Evolutionary conservation across 352 stramenopile species (phyloP).

Genomic region (Pythium biforme): DNA sequence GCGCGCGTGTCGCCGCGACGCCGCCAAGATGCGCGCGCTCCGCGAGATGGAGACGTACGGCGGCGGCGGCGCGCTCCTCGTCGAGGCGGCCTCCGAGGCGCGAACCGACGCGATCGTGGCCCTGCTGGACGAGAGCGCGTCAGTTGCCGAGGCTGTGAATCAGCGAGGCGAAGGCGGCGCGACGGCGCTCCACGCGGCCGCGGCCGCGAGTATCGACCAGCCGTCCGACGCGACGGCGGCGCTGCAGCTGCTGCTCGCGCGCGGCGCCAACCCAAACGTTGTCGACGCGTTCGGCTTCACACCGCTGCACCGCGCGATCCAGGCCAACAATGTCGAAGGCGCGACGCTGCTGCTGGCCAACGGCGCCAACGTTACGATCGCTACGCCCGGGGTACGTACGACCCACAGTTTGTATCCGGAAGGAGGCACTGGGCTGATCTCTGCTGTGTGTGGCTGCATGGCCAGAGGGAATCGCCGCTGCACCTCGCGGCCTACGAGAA

Average conservation of each 20-base stretch:
- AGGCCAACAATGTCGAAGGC: conserved; percentile 30
- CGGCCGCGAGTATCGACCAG: conserved; percentile 1
- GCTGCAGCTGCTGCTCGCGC: conserved; percentile 30
- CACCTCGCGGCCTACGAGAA: conserved; percentile 39
- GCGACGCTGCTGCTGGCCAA: conserved; percentile 32
- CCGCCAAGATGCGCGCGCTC: conserved; percentile 28
- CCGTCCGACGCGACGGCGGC: conserved; percentile 6
- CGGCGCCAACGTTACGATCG: conserved; percentile 32
- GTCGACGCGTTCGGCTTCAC: conserved; percentile 38
- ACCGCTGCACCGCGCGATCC: conserved; percentile 32
- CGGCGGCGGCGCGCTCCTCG: conserved; percentile 17
- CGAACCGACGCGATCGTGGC: conserved; percentile 22
- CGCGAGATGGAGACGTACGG: conserved; percentile 26
- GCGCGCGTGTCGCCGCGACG: conserved; percentile 28
- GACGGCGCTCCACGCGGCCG: conserved; percentile 29
- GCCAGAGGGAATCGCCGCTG: conserved; percentile 30
- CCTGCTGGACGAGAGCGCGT: conserved; percentile 24
- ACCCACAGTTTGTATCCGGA: too few relatives aligned
- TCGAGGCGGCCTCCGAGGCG: conserved; percentile 21
- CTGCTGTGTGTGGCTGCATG: background rate
- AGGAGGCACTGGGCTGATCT: too few relatives aligned
- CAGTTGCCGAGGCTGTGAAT: conserved; percentile 7
- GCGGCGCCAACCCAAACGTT: conserved; percentile 24
- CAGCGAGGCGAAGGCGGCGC: conserved; percentile 18
- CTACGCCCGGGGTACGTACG: conserved; percentile 27